Evolutionary conservation across 768 basidiomycete genomes (phyloP).

Genomic region (Boletus fagicola): DNA sequence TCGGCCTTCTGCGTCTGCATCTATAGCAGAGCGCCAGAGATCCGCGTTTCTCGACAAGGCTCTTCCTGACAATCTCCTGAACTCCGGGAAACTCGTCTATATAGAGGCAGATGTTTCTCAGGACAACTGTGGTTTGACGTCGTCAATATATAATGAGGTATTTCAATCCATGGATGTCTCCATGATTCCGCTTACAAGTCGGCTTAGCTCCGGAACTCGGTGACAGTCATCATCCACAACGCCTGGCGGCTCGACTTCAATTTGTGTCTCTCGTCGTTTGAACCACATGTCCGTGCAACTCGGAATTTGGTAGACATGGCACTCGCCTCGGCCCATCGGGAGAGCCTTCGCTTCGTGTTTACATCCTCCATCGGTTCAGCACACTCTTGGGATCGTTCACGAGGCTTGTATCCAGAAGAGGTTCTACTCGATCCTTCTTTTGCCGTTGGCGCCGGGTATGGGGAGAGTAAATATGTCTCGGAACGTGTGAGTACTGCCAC

Average conservation of each 20-base stretch:
- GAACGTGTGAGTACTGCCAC: constrained; percentile 29
- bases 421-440: constrained; percentile 26
- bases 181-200: neutral
- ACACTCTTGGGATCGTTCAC: constrained; percentile 24
- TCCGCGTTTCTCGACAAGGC: constrained; percentile 37
- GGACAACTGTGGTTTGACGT: constrained; percentile 30
- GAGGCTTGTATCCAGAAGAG: constrained; percentile 39
- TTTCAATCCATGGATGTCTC: neutral
- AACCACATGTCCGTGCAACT: constrained; percentile 35
- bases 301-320: constrained; percentile 34
- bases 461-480: constrained; percentile 37
- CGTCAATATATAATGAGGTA: constrained; percentile 32
- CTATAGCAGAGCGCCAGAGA: constrained; percentile 29
- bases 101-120: constrained; percentile 39
- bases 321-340: neutral
- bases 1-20: constrained; percentile 15
- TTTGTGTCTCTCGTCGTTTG: constrained; percentile 36
- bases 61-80: constrained; percentile 32
- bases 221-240: constrained; percentile 37
- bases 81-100: constrained; percentile 34
- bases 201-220: constrained; percentile 19
- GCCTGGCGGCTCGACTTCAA: constrained; percentile 46
- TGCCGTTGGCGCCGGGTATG: constrained; percentile 36
- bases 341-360: constrained; percentile 23
- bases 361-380: constrained; percentile 25